phyloP scores from a whole-genome alignment of 164 flowering plant species.

The Annona cherimola region DNA sequence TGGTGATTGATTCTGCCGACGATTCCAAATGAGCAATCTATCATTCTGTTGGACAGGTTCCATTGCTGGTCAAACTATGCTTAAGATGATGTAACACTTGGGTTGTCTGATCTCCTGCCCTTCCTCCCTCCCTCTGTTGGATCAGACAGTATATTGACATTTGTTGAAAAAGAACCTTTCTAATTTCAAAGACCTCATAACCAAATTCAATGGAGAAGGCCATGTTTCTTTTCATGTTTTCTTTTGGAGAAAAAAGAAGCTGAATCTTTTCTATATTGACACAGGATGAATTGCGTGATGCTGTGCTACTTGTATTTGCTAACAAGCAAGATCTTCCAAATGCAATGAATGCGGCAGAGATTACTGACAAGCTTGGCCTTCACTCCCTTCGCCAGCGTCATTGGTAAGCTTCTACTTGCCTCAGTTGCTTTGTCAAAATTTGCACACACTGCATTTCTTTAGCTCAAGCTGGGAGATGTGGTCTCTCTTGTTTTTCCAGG shows the following conservation, averaged over 20 bases:
- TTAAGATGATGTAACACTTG: too few relatives aligned
- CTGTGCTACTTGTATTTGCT: slow-evolving; percentile 95
- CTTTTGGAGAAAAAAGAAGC: background rate
- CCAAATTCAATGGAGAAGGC: background rate
- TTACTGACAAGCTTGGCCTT: slow-evolving; percentile 95
- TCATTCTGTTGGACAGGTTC: too few relatives aligned
- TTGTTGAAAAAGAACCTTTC: background rate
- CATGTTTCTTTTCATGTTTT: background rate
- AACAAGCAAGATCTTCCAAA: slow-evolving; percentile 99
- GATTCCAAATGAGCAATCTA: too few relatives aligned
- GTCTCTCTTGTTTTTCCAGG: slow-evolving; percentile 38
- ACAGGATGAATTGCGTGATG: slow-evolving; percentile 97
- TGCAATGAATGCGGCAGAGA: slow-evolving; percentile 99
- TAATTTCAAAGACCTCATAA: background rate
- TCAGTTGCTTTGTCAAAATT: background rate
- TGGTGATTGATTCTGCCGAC: too few relatives aligned
- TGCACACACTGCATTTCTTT: background rate
- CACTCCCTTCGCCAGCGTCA: slow-evolving; percentile 97
- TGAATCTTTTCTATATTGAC: background rate
- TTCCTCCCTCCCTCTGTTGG: too few relatives aligned
- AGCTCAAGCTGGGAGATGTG: background rate
- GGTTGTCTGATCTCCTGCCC: too few relatives aligned
- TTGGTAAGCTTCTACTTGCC: slow-evolving; percentile 39
- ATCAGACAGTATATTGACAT: background rate
- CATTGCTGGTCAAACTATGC: too few relatives aligned